Evolutionary conservation across 306 rosid genomes (phyloP).

Genomic region (Prunus campanulata): DNA sequence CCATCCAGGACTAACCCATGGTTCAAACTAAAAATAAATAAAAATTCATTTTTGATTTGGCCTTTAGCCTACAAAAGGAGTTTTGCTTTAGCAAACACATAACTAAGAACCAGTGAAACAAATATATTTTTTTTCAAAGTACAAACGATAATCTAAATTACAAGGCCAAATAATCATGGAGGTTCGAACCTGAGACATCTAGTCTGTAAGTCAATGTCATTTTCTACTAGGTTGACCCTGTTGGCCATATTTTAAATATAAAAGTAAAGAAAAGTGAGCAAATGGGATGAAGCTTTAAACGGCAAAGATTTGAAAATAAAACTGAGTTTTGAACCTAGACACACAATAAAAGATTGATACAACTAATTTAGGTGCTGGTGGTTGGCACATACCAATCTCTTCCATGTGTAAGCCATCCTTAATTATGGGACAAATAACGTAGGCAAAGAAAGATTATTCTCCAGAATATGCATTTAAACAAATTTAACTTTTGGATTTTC

Average conservation of each 20-base stretch:
- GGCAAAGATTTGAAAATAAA: not conserved
- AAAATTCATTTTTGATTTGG: too few relatives aligned
- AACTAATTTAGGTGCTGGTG: conserved; percentile 4
- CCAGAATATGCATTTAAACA: conserved; percentile 21
- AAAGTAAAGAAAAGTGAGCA: too few relatives aligned
- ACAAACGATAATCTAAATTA: too few relatives aligned
- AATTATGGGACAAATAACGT: conserved; percentile 8
- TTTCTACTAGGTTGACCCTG: fast-evolving
- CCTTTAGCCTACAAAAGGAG: not conserved
- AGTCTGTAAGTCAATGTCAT: fast-evolving
- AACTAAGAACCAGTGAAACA: not conserved
- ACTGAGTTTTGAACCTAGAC: not conserved
- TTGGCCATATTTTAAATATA: too few relatives aligned
- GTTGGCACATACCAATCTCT: conserved; percentile 25
- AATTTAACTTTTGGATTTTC: conserved; percentile 12
- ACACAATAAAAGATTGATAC: not conserved
- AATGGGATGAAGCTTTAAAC: not conserved
- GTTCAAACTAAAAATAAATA: too few relatives aligned
- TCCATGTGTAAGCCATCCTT: conserved; percentile 11
- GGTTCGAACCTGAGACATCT: too few relatives aligned
- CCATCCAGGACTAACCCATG: too few relatives aligned
- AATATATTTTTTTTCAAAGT: too few relatives aligned
- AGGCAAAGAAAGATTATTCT: conserved; percentile 25
- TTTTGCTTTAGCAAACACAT: not conserved
- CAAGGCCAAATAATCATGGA: too few relatives aligned